Evolutionary conservation across 768 basidiomycete species (phyloP).

Genomic region (Trametes villosa): DNA sequence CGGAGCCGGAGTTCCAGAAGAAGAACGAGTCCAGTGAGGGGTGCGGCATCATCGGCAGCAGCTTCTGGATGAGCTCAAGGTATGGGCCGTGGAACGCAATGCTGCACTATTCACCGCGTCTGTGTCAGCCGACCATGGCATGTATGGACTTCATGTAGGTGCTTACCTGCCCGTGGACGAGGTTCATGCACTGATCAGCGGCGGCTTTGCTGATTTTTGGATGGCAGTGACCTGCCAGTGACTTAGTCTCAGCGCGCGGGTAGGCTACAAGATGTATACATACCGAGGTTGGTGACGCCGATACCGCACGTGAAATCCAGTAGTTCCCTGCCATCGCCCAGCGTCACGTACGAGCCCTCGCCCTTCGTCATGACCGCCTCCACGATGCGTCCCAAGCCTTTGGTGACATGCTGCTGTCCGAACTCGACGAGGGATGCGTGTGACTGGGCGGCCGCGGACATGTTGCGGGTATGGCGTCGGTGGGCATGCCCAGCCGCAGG

Average conservation of each 20-base stretch:
- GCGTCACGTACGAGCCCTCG: conserved; percentile 72
- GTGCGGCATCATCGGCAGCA: conserved; percentile 90
- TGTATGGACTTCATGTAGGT: no score
- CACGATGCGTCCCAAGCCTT: conserved; percentile 46
- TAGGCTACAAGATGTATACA: not conserved
- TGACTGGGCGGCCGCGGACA: conserved; percentile 18
- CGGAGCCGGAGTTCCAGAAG: conserved; percentile 96
- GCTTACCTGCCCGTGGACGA: conserved; percentile 78
- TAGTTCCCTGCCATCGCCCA: conserved; percentile 71
- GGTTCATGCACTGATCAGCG: conserved; percentile 81
- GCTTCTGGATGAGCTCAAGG: conserved; percentile 80
- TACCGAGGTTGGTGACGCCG: conserved; percentile 84
- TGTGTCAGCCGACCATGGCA: not conserved
- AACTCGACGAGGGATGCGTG: conserved; percentile 36
- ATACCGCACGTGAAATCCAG: conserved; percentile 91
- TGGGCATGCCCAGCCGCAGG: not conserved
- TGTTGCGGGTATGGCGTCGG: conserved; percentile 15
- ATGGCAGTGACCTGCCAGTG: conserved; percentile 75
- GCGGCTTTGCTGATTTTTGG: conserved; percentile 86
- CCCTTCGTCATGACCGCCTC: conserved; percentile 68
- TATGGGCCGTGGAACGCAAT: conserved; percentile 89
- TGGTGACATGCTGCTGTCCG: conserved; percentile 50
- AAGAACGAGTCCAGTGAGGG: conserved; percentile 93
- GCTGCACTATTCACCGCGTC: conserved; percentile 61
- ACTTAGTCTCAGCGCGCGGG: not conserved